Percentiles rank a stretch among this genome's conserved stretches.
Conservation (phyloP, 1,139 yeast genomes). For the Yueomyces sp. region DNA sequence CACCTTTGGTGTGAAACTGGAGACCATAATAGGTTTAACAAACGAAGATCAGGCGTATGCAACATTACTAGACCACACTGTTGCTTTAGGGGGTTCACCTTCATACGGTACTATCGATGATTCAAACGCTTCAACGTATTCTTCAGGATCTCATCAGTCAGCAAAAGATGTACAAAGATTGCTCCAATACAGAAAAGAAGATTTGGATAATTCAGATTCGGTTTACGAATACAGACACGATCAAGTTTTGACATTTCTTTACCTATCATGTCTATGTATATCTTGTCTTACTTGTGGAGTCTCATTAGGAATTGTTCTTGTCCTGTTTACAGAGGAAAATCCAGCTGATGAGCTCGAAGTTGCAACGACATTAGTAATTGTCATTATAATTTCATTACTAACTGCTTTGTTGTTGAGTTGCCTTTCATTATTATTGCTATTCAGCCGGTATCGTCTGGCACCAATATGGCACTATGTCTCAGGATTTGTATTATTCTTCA, state of each 20-base stretch:
- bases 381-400: conserved; percentile 21
- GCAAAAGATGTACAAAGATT: conserved; percentile 13
- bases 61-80: neutral
- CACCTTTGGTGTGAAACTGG: conserved; percentile 8
- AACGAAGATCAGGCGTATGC: neutral
- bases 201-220: conserved; percentile 13
- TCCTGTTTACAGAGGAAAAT: conserved; percentile 22
- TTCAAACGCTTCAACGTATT: neutral
- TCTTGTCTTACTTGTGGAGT: conserved; percentile 36
- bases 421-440: conserved; percentile 29
- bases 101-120: neutral
- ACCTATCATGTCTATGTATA: conserved; percentile 30
- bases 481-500: conserved; percentile 27
- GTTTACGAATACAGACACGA: conserved; percentile 28
- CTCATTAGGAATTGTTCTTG: conserved; percentile 33
- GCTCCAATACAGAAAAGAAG: conserved; percentile 8
- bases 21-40: conserved; percentile 6
- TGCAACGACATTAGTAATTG: conserved; percentile 9
- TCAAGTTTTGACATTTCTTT: conserved; percentile 34
- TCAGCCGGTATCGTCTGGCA: conserved; percentile 28
- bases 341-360: conserved; percentile 7
- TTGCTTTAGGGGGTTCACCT: neutral
- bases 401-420: conserved; percentile 27
- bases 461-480: conserved; percentile 31
- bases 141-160: neutral